Base-by-base conservation (phyloP, 176 grass and related monocot genomes). In the Calamus simplicifolius region DNA sequence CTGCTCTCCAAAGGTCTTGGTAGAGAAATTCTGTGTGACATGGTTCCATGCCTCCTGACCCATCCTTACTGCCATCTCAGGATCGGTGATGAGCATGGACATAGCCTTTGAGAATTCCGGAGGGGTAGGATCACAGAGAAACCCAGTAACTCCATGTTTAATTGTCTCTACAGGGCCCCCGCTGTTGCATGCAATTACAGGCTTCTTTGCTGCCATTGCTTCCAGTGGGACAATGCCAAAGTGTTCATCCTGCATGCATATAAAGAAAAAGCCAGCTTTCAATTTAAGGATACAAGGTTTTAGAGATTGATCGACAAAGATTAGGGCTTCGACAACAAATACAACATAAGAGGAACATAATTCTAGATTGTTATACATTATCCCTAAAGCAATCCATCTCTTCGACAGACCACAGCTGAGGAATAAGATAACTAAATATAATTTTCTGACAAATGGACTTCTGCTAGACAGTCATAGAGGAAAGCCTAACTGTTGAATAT, bases 181-280 rank as follows among this genome's bases (percentile, higher is more conserved):
- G 5, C 88, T 92, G 59, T 89, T 89, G 79, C 93, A 98, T 48
- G 87, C 93, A 59, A 98, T 92, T 63, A 98, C 88, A n/a, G 88
- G 87, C 64, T 98, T 98, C 57, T 80, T 58, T 17, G 87, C 79
- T 0, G 88, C 93, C 93, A 98, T 98, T 8, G 93, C 87, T 85
- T 98, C 93, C 18, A 98, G 70, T 53, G 93, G 93, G 55, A 98
- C 93, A 61, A 98, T 98, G 57, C 93, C 93, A 6, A 98, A 98
- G 82, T 98, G 93, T 52, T 98, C 88, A 16, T 89, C 84, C 93
- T 98, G 64, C 27, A 63, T 67, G 30, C 53, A 62, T 18, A n/a
- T 59, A 73, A 69, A 43, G 35, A 13, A 43, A 43, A 12, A 6
- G 7, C 35, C 35, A 43, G 12, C 1, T 43, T 6, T 5, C 3